Percentiles rank a stretch among this genome's conserved stretches.
Evolutionary conservation across 1,284 basidiomycete genomes (phyloP).

Genomic region (Psilocybe mexicana): DNA sequence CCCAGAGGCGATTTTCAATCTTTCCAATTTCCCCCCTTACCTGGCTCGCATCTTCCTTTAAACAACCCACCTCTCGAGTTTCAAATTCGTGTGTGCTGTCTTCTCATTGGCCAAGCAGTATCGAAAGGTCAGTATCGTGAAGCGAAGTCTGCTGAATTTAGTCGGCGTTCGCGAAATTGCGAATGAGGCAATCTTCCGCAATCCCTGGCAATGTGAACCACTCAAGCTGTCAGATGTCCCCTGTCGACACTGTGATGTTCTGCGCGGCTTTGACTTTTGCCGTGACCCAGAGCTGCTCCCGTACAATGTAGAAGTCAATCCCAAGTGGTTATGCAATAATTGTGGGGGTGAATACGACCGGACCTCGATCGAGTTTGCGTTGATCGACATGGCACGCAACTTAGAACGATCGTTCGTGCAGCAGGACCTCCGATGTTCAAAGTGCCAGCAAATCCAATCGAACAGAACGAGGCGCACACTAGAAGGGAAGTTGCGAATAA

Average conservation of each 20-base stretch:
- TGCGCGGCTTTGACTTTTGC: conserved; percentile 94
- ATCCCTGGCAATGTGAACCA: conserved; percentile 81
- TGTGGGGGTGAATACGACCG: conserved; percentile 92
- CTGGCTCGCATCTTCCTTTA: conserved; percentile 80
- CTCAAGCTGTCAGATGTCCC: conserved; percentile 88
- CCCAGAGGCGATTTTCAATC: conserved; percentile 55
- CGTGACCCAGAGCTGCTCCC: conserved; percentile 88
- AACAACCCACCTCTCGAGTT: conserved; percentile 87
- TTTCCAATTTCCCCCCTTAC: conserved; percentile 84
- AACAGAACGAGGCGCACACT: conserved; percentile 76
- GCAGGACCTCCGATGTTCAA: conserved; percentile 87
- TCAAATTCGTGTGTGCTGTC: conserved; percentile 87
- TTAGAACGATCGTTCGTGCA: conserved; percentile 81
- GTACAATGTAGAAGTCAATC: conserved; percentile 45
- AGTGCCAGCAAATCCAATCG: conserved; percentile 87
- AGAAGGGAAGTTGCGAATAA: conserved; percentile 70
- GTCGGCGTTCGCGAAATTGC: conserved; percentile 90
- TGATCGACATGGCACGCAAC: conserved; percentile 77
- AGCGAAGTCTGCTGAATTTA: conserved; percentile 88
- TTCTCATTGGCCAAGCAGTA: conserved; percentile 79
- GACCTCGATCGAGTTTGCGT: conserved; percentile 79
- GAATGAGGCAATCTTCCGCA: conserved; percentile 80
- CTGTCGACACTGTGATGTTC: conserved; percentile 86
- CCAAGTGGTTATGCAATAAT: conserved; percentile 65
- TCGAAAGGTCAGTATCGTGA: conserved; percentile 85